Percentiles rank a stretch among this genome's conserved stretches.
Conservation (phyloP, 78 protist species). For the Planoprotostelium fungivorum region DNA sequence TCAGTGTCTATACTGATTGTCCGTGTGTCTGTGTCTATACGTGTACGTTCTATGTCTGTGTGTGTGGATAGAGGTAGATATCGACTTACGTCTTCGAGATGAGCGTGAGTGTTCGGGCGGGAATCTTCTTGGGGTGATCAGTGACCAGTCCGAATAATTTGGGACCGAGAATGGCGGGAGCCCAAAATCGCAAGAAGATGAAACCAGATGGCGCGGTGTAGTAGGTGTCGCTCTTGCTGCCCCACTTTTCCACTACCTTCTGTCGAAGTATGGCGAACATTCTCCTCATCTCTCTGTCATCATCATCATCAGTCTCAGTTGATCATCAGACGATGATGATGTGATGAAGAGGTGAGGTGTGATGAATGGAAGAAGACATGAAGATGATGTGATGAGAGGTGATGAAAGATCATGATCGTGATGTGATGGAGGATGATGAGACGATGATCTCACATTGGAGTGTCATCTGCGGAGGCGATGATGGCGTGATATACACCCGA, state of each 20-base stretch:
- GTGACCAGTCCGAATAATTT: slow-evolving; percentile 70
- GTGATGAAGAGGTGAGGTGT: too few relatives aligned
- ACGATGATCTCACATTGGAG: slow-evolving; percentile 12
- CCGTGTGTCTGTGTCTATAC: background rate
- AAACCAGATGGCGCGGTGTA: slow-evolving; percentile 72
- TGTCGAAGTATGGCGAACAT: background rate
- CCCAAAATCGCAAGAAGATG: slow-evolving; percentile 72
- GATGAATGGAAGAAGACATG: too few relatives aligned
- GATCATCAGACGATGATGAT: too few relatives aligned
- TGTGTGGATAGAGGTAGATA: background rate
- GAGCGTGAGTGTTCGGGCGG: slow-evolving; percentile 68
- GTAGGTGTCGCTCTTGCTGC: background rate
- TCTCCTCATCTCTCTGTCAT: background rate
- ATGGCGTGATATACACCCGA: slow-evolving; percentile 28
- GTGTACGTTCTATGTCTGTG: background rate
- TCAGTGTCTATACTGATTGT: background rate
- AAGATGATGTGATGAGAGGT: too few relatives aligned
- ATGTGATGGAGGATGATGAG: background rate
- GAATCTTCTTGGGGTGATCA: slow-evolving; percentile 40
- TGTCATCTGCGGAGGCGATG: background rate
- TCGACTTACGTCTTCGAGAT: slow-evolving; percentile 65
- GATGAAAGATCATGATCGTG: background rate
- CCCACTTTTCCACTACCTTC: background rate
- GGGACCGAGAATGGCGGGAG: slow-evolving; percentile 80
- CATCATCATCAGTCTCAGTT: background rate